These are phyloP conservation scores for Pelomyxa schiedti DNA, from an alignment of 78 protist species.

Conservation along the genomic window DNA sequence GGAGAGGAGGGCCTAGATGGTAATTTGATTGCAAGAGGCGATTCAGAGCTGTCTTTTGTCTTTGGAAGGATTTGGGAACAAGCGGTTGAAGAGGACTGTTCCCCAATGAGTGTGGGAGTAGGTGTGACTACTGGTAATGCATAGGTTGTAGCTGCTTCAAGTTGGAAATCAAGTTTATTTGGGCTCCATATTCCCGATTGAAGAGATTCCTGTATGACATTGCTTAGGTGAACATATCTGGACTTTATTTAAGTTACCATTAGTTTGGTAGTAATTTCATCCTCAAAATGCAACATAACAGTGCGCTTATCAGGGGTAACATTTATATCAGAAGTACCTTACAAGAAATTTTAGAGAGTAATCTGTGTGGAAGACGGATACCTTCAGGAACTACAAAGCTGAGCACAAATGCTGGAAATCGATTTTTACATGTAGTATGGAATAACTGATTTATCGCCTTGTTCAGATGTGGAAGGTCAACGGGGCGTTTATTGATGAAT, in stretches of 20 bases:
- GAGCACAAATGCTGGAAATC: conserved; percentile 39
- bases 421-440: conserved; percentile 4
- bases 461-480: conserved; percentile 48
- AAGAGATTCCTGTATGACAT: too few species aligned
- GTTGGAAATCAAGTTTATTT: too few species aligned
- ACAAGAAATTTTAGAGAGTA: neutral
- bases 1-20: too few species aligned
- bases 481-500: conserved; percentile 73
- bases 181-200: too few species aligned
- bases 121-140: too few species aligned
- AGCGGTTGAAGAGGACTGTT: too few species aligned
- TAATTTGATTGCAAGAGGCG: too few species aligned
- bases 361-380: too few species aligned
- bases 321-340: conserved; percentile 68
- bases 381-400: conserved; percentile 10
- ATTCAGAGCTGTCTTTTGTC: too few species aligned
- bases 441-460: conserved; percentile 39
- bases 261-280: neutral
- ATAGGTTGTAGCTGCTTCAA: too few species aligned
- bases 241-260: neutral
- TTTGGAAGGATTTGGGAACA: too few species aligned
- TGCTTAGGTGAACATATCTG: neutral
- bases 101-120: too few species aligned
- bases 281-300: conserved; percentile 49
- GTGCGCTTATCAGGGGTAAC: conserved; percentile 91